Evolutionary conservation across 257 asterid species (phyloP), one percentile per base, ranked within the genome.

Genomic region (Fraxinus anomala): DNA sequence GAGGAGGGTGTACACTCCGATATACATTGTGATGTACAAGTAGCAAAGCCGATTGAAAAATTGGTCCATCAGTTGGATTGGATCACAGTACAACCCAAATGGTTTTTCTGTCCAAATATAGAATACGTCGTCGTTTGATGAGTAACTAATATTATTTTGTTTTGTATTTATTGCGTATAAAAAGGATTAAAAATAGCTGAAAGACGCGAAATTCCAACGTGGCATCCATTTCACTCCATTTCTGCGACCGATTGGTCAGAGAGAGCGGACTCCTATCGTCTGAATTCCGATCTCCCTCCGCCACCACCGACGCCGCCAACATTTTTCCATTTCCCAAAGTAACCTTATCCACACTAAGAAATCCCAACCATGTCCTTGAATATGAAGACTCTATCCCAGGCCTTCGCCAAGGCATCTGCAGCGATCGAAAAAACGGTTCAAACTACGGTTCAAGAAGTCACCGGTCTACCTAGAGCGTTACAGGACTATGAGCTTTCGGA

Each of bases 381-480:
- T 83, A 95, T 95, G 99, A 95, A 90, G 83, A 90, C 96, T 82
- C 84, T 94, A 17, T 76, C 95, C 11, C 98, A 93, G 86, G 98
- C 99, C 88, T 90, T 95, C 5, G 99, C 99, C 23, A 93, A 91
- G 88, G 98, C 99, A 21, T 91, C 99, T 11, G 98, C 98, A 26
- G 97, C 84, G 80, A 90, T 96, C 88, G 99, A 96, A 88, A 96
- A 96, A 81, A 96, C 98, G 70, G 99, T 96, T 17, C 98, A 93
- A 72, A 91, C 92, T 54, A 95, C 99, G 81, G 99, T 95, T 6
- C 98, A 93, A 30, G 99, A 95, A 83, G 99, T 96, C 12, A 90
- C 99, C 70, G 99, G 99, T 23, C 81, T 92, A 8, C 99, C 97
- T 40, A 89, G 85, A 61, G 85, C 98, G 66, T 85, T 93, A 82